Base-by-base conservation (phyloP, 176 grass and related monocot genomes). In the Chrysopogon serrulatus region DNA sequence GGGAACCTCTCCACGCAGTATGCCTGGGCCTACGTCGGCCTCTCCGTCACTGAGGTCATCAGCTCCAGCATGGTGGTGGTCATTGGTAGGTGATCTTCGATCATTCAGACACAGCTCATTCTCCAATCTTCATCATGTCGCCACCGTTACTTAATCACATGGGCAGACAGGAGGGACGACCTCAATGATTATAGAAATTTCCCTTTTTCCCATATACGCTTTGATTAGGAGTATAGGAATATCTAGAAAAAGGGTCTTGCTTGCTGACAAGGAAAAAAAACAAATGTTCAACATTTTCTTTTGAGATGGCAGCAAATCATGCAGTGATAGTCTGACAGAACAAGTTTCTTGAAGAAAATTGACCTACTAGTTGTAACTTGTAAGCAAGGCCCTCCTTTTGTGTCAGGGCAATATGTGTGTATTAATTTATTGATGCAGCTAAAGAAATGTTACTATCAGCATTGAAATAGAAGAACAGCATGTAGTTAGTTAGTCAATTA, bases 1-100 rank as follows among this genome's bases (percentile, higher is more conserved):
- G 92, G 92, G 9, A 94, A 94, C 80, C 90, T 94, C 14, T 80
- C 92, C 5, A 92, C 90, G 14, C 92, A 94, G 78, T 94, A 94
- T 63, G 92, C 90, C 8, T 94, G 89, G 92, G 92, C 92, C n/a
- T 94, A 76, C 44, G 90, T 94, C 24, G 92, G 92, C 30, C 92
- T 94, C 59, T 94, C 92, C 15, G 90, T 94, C 5, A 94, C 92
- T 15, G 90, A 94, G 70, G 87, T 94, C 23, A 88, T 94, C 74
- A 88, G 82, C 66, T 87, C 78, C 17, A 92, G 92, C 81, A 92
- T 92, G 86, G 90, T 88, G 8, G 92, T 94, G 49, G 92, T 94
- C 31, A 92, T 92, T 72, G 92, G 90, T 94, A 80, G 37, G 45
- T 72, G 16, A 72, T 69, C 39, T 4, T n/a, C n/a, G n/a, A 9